A percentile compares a stretch with the other conserved stretches of the same genome.
These are phyloP conservation scores for Apiotrichum brassicae DNA, from an alignment of 1,284 basidiomycete genomes.

Conservation along the genomic window DNA sequence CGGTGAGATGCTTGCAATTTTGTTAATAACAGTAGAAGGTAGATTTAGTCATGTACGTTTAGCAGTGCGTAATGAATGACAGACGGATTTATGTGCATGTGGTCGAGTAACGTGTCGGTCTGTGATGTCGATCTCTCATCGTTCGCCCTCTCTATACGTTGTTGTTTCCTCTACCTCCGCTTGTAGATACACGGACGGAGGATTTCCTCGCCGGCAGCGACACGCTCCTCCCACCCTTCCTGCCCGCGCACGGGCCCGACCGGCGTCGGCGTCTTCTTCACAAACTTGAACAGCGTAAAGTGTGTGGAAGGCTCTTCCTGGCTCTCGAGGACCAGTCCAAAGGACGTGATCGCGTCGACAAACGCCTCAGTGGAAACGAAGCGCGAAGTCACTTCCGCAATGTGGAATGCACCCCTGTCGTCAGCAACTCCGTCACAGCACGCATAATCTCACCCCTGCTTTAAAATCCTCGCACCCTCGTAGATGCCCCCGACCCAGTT, in stretches of 20 bases:
- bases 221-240: conserved; percentile 60
- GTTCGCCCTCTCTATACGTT: neutral
- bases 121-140: too few species aligned
- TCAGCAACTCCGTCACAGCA: neutral
- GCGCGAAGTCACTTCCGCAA: conserved; percentile 93
- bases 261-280: conserved; percentile 55
- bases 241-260: conserved; percentile 46
- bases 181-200: conserved; percentile 97
- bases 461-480: conserved; percentile 82
- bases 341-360: conserved; percentile 58
- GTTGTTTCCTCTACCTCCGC: conserved; percentile 60
- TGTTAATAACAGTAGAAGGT: too few species aligned
- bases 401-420: conserved; percentile 72
- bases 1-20: neutral
- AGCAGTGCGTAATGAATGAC: neutral
- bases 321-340: conserved; percentile 60
- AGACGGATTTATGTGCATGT: too few species aligned
- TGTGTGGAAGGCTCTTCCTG: conserved; percentile 66
- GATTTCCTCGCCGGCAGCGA: conserved; percentile 56
- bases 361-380: conserved; percentile 74
- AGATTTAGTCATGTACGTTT: neutral
- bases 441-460: conserved; percentile 57
- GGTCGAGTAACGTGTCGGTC: too few species aligned
- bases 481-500: conserved; percentile 89
- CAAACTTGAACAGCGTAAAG: conserved; percentile 80